Percentiles rank a stretch among this genome's conserved stretches.
phyloP scores from a whole-genome alignment of 768 basidiomycete species.

The Heimioporus sp. region DNA sequence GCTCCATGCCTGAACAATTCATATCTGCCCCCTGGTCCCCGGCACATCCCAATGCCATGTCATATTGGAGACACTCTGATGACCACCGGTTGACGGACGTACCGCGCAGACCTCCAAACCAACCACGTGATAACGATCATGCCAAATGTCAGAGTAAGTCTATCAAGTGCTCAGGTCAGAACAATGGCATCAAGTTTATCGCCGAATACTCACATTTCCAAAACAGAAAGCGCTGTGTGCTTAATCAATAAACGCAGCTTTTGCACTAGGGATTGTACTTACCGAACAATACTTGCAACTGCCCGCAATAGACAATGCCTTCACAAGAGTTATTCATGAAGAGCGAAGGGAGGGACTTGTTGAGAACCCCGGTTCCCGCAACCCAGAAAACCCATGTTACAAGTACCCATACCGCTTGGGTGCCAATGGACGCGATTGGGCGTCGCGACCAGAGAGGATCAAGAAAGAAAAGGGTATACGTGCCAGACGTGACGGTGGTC shows the following conservation, averaged over 20 bases:
- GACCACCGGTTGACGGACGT: constrained; percentile 30
- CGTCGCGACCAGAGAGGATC: constrained; percentile 57
- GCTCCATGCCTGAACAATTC: too few species aligned
- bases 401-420: constrained; percentile 58
- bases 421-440: constrained; percentile 53
- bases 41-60: constrained; percentile 3
- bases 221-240: constrained; percentile 44
- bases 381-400: constrained; percentile 63
- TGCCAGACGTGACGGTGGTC: constrained; percentile 54
- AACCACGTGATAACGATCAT: constrained; percentile 50
- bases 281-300: constrained; percentile 57
- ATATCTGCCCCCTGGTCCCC: background rate
- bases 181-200: background rate
- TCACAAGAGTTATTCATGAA: constrained; percentile 41
- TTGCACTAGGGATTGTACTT: background rate
- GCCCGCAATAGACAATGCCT: constrained; percentile 50
- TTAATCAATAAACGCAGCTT: constrained; percentile 3
- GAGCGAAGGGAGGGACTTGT: constrained; percentile 46
- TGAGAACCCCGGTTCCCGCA: constrained; percentile 50
- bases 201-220: constrained; percentile 45
- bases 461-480: constrained; percentile 55
- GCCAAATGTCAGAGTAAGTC: constrained; percentile 46
- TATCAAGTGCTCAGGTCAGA: constrained; percentile 21
- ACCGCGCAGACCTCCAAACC: constrained; percentile 49
- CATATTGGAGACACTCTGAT: constrained; percentile 23